Conservation (phyloP, 2,329 filamentous ascomycete genomes). For the Neoarthrinium moseri region DNA sequence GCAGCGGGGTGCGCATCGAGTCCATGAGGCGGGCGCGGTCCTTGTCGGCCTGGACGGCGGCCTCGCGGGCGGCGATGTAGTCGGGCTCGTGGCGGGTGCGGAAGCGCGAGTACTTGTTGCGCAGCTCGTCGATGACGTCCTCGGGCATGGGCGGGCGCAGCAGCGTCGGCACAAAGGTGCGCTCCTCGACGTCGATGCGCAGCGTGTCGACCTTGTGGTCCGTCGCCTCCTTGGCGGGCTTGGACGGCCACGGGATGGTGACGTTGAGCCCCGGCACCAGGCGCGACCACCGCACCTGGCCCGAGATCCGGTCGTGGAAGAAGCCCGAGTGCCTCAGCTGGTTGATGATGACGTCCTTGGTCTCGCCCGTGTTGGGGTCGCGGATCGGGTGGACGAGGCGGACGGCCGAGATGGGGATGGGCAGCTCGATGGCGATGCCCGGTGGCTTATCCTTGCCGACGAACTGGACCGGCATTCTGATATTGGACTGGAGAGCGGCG, state of each 20-base stretch:
- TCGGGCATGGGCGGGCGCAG: slow-evolving; percentile 75
- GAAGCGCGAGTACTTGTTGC: slow-evolving; percentile 80
- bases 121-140: slow-evolving; percentile 79
- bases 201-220: slow-evolving; percentile 69
- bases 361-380: slow-evolving; percentile 61
- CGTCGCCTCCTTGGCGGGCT: slow-evolving; percentile 44
- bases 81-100: slow-evolving; percentile 75
- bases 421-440: slow-evolving; percentile 47
- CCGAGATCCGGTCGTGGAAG: slow-evolving; percentile 47
- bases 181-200: slow-evolving; percentile 71
- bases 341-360: slow-evolving; percentile 76
- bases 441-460: slow-evolving; percentile 30
- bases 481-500: slow-evolving; percentile 31
- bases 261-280: slow-evolving; percentile 71
- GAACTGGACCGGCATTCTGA: slow-evolving; percentile 39
- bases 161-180: slow-evolving; percentile 76
- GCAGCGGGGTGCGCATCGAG: slow-evolving; percentile 50
- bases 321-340: slow-evolving; percentile 58
- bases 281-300: slow-evolving; percentile 49
- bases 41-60: slow-evolving; percentile 50
- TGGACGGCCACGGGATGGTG: slow-evolving; percentile 73
- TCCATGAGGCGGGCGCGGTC: slow-evolving; percentile 36
- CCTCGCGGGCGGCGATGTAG: slow-evolving; percentile 65
- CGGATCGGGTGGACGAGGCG: slow-evolving; percentile 78
- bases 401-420: slow-evolving; percentile 68